Conservation (phyloP, 2,329 filamentous ascomycete genomes). For the Monosporascus cannonballus region DNA sequence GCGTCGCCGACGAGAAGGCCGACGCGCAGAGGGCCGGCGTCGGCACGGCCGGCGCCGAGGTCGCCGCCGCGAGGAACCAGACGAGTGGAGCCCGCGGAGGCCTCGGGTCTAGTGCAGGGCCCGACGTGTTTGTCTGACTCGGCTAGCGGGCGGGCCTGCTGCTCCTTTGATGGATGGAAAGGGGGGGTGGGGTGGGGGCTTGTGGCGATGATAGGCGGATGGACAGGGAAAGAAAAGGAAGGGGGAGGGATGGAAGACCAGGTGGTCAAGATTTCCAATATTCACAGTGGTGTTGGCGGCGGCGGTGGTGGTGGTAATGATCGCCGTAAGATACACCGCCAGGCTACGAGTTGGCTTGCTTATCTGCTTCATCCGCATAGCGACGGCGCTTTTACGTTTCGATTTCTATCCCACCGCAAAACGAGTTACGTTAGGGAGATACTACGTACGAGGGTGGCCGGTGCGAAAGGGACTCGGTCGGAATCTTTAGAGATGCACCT, state of each 20-base stretch:
- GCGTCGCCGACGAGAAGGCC: slow-evolving; percentile 70
- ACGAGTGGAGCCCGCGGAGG: slow-evolving; percentile 23
- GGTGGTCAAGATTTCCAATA: no score
- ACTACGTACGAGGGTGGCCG: no score
- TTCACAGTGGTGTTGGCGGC: no score
- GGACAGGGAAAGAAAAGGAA: no score
- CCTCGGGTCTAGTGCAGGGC: slow-evolving; percentile 39
- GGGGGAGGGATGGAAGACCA: no score
- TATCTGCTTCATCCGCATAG: neutral
- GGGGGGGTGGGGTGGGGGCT: neutral
- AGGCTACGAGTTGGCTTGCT: neutral
- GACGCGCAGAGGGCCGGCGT: slow-evolving; percentile 29
- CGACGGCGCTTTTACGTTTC: slow-evolving; percentile 1
- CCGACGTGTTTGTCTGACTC: slow-evolving; percentile 30
- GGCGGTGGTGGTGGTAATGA: no score
- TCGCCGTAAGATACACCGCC: neutral
- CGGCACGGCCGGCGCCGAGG: slow-evolving; percentile 27
- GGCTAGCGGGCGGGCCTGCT: neutral
- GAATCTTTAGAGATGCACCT: no score
- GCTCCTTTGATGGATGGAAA: neutral
- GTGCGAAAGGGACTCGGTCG: no score
- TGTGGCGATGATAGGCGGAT: no score
- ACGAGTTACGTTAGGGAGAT: neutral
- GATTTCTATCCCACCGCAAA: no score
- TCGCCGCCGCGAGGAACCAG: slow-evolving; percentile 27